Evolutionary conservation across 75 land plant genomes (phyloP), one percentile per base, ranked within the genome.

Genomic region (Pseudotsuga menziesii): DNA sequence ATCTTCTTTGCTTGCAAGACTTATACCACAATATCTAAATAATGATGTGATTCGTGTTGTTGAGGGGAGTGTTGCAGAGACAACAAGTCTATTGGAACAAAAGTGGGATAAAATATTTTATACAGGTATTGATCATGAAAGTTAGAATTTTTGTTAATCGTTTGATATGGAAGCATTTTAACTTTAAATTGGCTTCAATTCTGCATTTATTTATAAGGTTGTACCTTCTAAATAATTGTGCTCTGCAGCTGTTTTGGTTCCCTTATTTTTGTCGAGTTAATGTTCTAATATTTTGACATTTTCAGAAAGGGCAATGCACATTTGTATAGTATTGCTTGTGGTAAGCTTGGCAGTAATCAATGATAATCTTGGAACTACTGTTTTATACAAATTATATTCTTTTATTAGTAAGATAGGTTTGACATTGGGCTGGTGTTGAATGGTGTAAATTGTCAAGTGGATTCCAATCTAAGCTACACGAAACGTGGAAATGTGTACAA

Each of bases 71-170:
- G 85, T 94, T 72, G 78, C 86, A 77, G 95, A 92, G 83, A 89
- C 95, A 35, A 82, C 88, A 52, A 84, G 88, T 14, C 75, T 96
- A 27, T 86, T 96, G 83, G 90, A 85, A 76, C 98, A 96, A 74
- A 87, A 82, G 69, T 96, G 99, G 99, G 99, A 96, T 82, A 96
- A 94, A 82, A 96, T 96, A 61, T 87, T 90, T 79, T 96, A 91
- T 78, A 96, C 99, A 87, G 99, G 99, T 94, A 73, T 25, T 27
- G 1, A 41, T 64, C 8, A 32, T 64, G 20, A 20, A 69, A 69
- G 22, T 41, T n/a, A 69, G 13, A 67, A 69, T 17, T 22, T 41
- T 39, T 69, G 19, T 20, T 16, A 2, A 64, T 17, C 5, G 36
- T 64, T 64, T 64, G 23, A 8, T 69, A 19, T 69, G 22, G 9